A percentile compares a stretch with the other conserved stretches of the same genome.
Evolutionary conservation across 2,329 filamentous ascomycete species (phyloP).

Genomic region (Gnomoniopsis smithogilvyi): DNA sequence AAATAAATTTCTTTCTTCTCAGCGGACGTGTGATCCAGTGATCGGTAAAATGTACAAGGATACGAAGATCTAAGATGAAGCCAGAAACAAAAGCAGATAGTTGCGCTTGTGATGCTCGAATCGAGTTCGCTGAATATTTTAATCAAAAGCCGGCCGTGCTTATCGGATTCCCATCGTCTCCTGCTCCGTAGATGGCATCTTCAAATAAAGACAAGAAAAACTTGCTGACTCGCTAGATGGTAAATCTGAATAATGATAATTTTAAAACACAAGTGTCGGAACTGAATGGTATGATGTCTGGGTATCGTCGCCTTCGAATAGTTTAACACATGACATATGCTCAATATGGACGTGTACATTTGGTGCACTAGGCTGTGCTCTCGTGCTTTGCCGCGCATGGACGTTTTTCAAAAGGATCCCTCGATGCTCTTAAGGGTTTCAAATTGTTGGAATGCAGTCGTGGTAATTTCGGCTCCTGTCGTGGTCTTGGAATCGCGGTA

Average conservation of each 20-base stretch:
- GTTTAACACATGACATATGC: background rate
- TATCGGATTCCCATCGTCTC: background rate
- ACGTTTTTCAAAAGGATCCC: background rate
- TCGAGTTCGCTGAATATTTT: background rate
- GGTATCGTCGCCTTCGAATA: constrained; percentile 5
- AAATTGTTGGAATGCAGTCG: background rate
- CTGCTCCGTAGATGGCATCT: background rate
- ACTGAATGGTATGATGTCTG: background rate
- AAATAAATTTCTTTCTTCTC: background rate
- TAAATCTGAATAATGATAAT: background rate
- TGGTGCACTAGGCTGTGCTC: background rate
- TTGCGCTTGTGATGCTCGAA: background rate
- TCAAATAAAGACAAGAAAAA: background rate
- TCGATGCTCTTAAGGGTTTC: background rate
- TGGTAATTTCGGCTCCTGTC: background rate
- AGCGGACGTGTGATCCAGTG: background rate
- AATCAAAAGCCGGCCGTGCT: background rate
- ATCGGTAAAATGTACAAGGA: background rate
- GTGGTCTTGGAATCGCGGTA: constrained; percentile 22
- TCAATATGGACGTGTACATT: background rate
- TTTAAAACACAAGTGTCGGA: background rate
- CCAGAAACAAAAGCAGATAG: background rate
- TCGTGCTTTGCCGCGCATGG: background rate
- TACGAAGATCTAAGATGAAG: background rate
- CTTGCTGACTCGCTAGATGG: background rate